A percentile compares a stretch with the other conserved stretches of the same genome.
These are phyloP conservation scores for Myotisia sp. DNA, from an alignment of 2,329 filamentous ascomycete genomes.

Conservation along the genomic window DNA sequence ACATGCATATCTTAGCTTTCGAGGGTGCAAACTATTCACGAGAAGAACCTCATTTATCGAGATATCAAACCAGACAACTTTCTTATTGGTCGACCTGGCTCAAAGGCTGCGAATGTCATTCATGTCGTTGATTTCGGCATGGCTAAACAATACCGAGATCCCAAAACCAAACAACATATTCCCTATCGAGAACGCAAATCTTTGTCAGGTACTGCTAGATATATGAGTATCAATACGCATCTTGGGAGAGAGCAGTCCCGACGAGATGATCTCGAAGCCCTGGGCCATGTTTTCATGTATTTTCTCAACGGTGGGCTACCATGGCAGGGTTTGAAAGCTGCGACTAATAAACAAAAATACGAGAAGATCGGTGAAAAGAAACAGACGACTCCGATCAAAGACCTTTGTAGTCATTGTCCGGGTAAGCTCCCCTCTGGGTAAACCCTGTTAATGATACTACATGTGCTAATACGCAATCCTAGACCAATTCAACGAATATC, in stretches of 20 bases:
- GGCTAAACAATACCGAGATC: slow-evolving; percentile 98
- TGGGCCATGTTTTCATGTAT: slow-evolving; percentile 58
- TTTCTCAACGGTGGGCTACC: slow-evolving; percentile 52
- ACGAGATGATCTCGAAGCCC: slow-evolving; percentile 84
- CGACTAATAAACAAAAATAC: slow-evolving; percentile 87
- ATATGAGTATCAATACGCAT: slow-evolving; percentile 99
- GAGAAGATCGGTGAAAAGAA: slow-evolving; percentile 99
- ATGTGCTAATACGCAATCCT: slow-evolving; percentile 20
- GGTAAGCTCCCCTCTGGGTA: slow-evolving; percentile 31
- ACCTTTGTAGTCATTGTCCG: slow-evolving; percentile 89
- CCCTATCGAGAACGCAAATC: slow-evolving; percentile 95
- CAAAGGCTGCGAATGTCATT: slow-evolving; percentile 93
- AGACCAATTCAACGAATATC: slow-evolving; percentile 95
- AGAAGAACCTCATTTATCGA: slow-evolving; percentile 97
- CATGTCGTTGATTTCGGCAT: slow-evolving; percentile 99
- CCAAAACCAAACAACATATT: slow-evolving; percentile 98
- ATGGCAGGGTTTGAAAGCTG: slow-evolving; percentile 55
- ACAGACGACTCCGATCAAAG: slow-evolving; percentile 92
- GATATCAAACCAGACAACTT: slow-evolving; percentile 99
- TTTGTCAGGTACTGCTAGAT: slow-evolving; percentile 86
- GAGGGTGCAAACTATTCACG: slow-evolving; percentile 85
- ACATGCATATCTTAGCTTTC: slow-evolving; percentile 48
- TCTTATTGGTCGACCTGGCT: slow-evolving; percentile 79
- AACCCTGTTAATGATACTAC: not conserved
- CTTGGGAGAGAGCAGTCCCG: slow-evolving; percentile 89